A percentile compares a stretch with the other conserved stretches of the same genome.
phyloP scores from a whole-genome alignment of 768 basidiomycete genomes.

The Bullera alba region DNA sequence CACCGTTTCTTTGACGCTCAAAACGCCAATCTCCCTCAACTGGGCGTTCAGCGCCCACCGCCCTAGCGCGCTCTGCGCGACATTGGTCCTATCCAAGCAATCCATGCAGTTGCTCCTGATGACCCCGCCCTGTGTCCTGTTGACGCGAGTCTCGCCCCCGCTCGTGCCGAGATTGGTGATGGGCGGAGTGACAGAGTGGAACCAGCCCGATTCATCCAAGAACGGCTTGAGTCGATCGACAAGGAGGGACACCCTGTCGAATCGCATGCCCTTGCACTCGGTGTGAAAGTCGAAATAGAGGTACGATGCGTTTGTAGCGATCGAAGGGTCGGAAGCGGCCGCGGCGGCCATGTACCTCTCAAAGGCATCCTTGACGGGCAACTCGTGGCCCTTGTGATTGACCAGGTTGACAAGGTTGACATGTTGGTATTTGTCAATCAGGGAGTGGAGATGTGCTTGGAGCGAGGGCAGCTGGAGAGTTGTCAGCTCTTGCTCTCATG shows the following conservation, averaged over 20 bases:
- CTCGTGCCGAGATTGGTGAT: neutral
- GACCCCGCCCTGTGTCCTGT: constrained; percentile 63
- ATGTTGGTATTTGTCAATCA: constrained; percentile 66
- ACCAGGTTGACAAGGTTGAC: constrained; percentile 81
- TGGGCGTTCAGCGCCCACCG: constrained; percentile 77
- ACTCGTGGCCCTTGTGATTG: constrained; percentile 87
- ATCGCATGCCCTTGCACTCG: constrained; percentile 89
- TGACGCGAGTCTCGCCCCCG: constrained; percentile 50
- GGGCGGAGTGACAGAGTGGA: constrained; percentile 44
- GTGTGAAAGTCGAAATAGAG: constrained; percentile 96
- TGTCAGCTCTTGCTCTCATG: neutral
- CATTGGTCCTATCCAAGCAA: constrained; percentile 86
- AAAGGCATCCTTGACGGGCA: constrained; percentile 89
- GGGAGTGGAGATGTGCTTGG: constrained; percentile 65
- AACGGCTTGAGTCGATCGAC: constrained; percentile 60
- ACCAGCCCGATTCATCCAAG: constrained; percentile 51
- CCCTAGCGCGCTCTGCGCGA: constrained; percentile 84
- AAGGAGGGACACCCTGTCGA: constrained; percentile 80
- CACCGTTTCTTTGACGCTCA: constrained; percentile 63
- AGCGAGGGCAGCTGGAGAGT: constrained; percentile 59
- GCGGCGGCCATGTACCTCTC: constrained; percentile 69
- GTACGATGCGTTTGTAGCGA: constrained; percentile 67
- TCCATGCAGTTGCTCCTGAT: constrained; percentile 98
- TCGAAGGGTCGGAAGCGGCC: constrained; percentile 41
- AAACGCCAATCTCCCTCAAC: constrained; percentile 63